Base-by-base conservation (phyloP, 2,329 filamentous ascomycete species). In the Hypomyces perniciosus region DNA sequence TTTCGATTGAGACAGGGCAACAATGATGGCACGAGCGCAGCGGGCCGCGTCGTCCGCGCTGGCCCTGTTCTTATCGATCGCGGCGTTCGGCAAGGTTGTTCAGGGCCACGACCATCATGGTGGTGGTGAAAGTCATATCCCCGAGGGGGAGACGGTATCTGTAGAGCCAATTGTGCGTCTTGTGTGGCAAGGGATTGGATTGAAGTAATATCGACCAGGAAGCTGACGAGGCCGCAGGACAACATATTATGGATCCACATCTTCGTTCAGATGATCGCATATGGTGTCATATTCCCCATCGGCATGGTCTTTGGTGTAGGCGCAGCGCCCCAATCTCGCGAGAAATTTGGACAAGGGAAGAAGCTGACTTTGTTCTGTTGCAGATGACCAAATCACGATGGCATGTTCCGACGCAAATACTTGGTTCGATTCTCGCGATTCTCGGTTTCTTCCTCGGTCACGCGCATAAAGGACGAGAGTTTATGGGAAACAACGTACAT, bases 301-400 rank as follows among this genome's bases (percentile, higher is more conserved):
- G 93, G 93, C 61, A 97, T 99, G 92, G 90, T 97, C 39, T 75
- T 96, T 13, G 92, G 92, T 53, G 88, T 93, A 81, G 62, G 85
- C 72, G 44, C 35, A 6, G 8, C 26, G 8, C 7, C 33, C 30
- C 26, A 2, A 10, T 48, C 8, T 4, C 4, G 9, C 4, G 2
- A 6, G 27, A 6, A 31, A 13, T 35, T 28, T 34, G 1, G 8
- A 27, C 26, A 6, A 37, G 44, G 27, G 27, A 28, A 27, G 2
- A n/a, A 4, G 40, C 41, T 56, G 34, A 49, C 49, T 59, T 43
- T 55, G 29, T 31, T 4, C 9, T 8, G 35, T 26, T 6, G 20
- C 66, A 95, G 86, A 91, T 99, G 53, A 83, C 87, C 57, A 90
- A 89, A 55, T 95, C 86, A 54, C 83, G 88, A 70, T 97, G 90